These are phyloP conservation scores for Verticillium nonalfalfae DNA, from an alignment of 2,329 filamentous ascomycete genomes.

Conservation along the genomic window DNA sequence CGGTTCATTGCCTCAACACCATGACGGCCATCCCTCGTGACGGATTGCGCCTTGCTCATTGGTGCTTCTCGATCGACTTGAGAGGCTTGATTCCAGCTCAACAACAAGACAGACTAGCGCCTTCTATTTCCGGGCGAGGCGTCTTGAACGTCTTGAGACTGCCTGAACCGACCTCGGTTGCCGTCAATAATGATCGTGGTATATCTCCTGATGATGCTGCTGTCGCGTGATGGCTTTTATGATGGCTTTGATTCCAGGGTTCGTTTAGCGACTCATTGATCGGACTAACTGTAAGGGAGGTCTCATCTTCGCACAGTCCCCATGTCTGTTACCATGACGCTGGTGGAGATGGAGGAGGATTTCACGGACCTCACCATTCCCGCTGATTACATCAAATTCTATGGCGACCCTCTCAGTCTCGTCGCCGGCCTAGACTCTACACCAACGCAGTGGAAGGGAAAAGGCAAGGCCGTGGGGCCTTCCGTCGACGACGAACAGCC, in stretches of 20 bases:
- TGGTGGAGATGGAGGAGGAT: neutral
- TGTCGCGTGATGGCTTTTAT: neutral
- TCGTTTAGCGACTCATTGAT: no score
- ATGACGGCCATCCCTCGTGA: neutral
- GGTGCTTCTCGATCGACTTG: neutral
- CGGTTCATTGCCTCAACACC: neutral
- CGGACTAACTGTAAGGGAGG: no score
- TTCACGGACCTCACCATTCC: slow-evolving; percentile 5
- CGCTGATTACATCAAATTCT: slow-evolving; percentile 21
- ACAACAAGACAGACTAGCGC: neutral
- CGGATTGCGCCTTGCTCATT: neutral
- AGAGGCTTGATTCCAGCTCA: neutral
- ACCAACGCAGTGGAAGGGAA: slow-evolving; percentile 8
- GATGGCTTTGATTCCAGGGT: neutral
- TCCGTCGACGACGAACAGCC: slow-evolving; percentile 3
- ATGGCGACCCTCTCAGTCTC: slow-evolving; percentile 19
- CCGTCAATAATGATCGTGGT: neutral
- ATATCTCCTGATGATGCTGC: neutral
- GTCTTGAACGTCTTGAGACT: neutral
- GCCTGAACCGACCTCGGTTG: neutral
- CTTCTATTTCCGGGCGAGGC: neutral
- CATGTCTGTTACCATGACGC: neutral
- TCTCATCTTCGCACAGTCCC: no score
- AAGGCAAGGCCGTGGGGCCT: slow-evolving; percentile 5
- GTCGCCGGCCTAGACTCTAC: slow-evolving; percentile 11